phyloP scores from a whole-genome alignment of 1,284 basidiomycete species.

The Chalciporus piperatoides region DNA sequence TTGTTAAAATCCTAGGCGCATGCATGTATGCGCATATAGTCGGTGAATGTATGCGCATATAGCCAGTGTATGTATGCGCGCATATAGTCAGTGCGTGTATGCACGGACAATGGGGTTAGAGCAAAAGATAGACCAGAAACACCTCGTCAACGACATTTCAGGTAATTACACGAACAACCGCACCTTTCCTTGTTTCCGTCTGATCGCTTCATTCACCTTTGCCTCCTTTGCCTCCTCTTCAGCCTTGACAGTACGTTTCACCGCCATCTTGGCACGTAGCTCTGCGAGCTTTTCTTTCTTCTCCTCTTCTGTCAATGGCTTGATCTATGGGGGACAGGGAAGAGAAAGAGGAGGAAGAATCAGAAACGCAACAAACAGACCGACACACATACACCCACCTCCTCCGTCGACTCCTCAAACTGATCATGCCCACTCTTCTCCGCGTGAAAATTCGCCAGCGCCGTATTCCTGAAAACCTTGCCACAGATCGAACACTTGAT shows the following conservation, averaged over 20 bases:
- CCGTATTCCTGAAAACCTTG: constrained; percentile 85
- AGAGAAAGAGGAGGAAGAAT: not conserved
- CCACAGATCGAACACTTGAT: constrained; percentile 80
- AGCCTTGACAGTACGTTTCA: constrained; percentile 69
- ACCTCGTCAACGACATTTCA: not conserved
- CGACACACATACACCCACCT: constrained; percentile 49
- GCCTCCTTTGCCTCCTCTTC: constrained; percentile 68
- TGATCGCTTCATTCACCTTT: constrained; percentile 75
- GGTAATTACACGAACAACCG: not conserved
- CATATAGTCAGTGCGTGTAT: not conserved
- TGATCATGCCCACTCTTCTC: constrained; percentile 94
- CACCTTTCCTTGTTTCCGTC: constrained; percentile 84
- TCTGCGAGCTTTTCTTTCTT: constrained; percentile 82
- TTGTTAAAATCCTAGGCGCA: constrained; percentile 58
- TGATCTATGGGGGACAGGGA: constrained; percentile 50
- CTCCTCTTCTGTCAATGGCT: constrained; percentile 94
- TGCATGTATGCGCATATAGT: not conserved
- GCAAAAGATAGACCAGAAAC: not conserved
- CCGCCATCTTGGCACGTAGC: constrained; percentile 71
- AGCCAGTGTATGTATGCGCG: not conserved
- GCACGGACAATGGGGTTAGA: not conserved
- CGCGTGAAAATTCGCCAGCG: constrained; percentile 90
- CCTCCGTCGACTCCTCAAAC: constrained; percentile 94
- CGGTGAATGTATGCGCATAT: not conserved
- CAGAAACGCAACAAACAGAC: not conserved